Evolutionary conservation across 1,284 basidiomycete genomes (phyloP), one percentile per base, ranked within the genome.

Genomic region (Ceratobasidium sp.): DNA sequence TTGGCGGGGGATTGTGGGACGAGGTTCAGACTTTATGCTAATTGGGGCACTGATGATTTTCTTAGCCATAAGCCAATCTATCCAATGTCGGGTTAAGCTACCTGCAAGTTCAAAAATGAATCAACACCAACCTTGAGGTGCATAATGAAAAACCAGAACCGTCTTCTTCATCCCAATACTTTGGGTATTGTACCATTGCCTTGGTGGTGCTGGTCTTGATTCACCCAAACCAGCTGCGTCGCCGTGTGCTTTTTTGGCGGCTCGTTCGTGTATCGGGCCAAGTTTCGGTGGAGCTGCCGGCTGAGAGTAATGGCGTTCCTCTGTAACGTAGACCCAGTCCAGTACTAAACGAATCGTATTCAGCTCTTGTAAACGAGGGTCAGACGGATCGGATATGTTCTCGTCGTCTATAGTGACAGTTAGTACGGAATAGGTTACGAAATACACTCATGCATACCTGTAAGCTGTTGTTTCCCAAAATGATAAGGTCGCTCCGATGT

Each of bases 161-260:
- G 72, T 75, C 61, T 75, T 75, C 40, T 75, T 75, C 72, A 75
- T 75, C 18, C 72, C 72, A 42, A 75, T 75, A 26, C 72, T 75
- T 46, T 64, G 58, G 23, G 72, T 75, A 26, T 44, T 75, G 72
- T 64, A 75, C 72, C 72, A 75, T 44, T 75, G 72, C 12, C 72
- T 63, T 20, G 72, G 44, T 26, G 72, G 46, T 9, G 46, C 44
- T 20, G 72, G 61, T 26, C 72, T 61, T 6, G 49, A 26, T 2
- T 42, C 61, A 6, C 72, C 72, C 7, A 75, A 23, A 1, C 72
- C 61, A 49, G 72, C 72, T 23, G 72, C 63, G 39, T 75, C 72
- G 4, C 72, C 72, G 33, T 75, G 72, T 5, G 72, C 72, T 49
- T 75, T 75, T 61, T 75, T 75, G 26, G 72, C 72, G 1, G 72